phyloP scores from a whole-genome alignment of 2,329 filamentous ascomycete genomes.

The Juglanconis sp. region DNA sequence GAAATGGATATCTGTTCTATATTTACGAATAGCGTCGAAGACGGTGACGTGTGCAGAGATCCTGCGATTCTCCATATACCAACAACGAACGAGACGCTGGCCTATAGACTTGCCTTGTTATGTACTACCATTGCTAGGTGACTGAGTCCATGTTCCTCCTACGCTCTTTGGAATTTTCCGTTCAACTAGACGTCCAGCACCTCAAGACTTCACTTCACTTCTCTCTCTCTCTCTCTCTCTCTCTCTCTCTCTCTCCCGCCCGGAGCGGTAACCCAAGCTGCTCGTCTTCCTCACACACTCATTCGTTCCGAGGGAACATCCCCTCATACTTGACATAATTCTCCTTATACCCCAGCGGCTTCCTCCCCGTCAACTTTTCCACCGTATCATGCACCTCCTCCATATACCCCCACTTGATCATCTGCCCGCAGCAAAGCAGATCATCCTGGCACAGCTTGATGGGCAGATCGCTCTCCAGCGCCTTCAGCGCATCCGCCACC shows the following conservation, averaged over 20 bases:
- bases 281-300: neutral
- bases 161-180: too few relatives aligned
- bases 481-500: slow-evolving; percentile 16
- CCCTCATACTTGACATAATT: slow-evolving; percentile 16
- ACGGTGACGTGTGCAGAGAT: too few relatives aligned
- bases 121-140: too few relatives aligned
- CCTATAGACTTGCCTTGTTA: too few relatives aligned
- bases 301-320: slow-evolving; percentile 8
- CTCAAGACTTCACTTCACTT: too few relatives aligned
- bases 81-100: too few relatives aligned
- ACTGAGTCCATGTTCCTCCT: too few relatives aligned
- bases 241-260: neutral
- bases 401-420: slow-evolving; percentile 13
- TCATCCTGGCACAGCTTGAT: slow-evolving; percentile 22
- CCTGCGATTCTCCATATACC: too few relatives aligned
- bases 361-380: slow-evolving; percentile 15
- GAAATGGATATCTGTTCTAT: neutral
- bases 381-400: slow-evolving; percentile 11
- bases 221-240: neutral
- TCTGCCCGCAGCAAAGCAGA: slow-evolving; percentile 20
- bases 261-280: neutral
- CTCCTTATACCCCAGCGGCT: slow-evolving; percentile 12
- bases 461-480: slow-evolving; percentile 17
- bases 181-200: too few relatives aligned
- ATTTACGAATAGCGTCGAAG: too few relatives aligned